Evolutionary conservation across 2,329 filamentous ascomycete species (phyloP), one percentile per base, ranked within the genome.

Genomic region (Verticillium tricorpus): DNA sequence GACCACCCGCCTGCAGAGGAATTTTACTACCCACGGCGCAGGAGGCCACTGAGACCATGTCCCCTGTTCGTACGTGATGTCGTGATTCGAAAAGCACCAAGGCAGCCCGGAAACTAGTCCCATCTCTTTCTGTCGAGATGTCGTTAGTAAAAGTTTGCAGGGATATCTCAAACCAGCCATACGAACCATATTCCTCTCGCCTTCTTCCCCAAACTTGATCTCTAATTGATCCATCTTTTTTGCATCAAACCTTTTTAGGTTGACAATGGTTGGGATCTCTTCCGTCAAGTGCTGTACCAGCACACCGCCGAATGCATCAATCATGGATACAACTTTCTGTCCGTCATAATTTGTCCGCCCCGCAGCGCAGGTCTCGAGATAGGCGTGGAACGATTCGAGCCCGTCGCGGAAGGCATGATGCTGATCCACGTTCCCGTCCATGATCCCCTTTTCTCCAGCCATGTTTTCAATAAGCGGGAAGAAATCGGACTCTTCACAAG

Each of bases 391-490:
- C 0, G 54, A 40, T 1, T 69, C 68, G 8, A 78, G 32, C 0
- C 72, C 71, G 4, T 65, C 66, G 17, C 74, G 69, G 61, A 81
- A 80, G 1, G 68, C 67, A 9, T 71, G 68, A 63, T 80, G 78
- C 59, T 81, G 77, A 19, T 73, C 72, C 3, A 80, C 68, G 63
- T 77, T 80, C 55, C 62, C 66, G 15, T 76, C 74, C 77, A 80
- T 79, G 28, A 78, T 63, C 1, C 74, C 74, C 45, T 68, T 65
- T 12, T 73, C 70, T 0, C 72, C 76, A 3, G 71, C 63, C 25
- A 75, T 60, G 39, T 67, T 62, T 62, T 79, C 74, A 12, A 80
- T 69, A 2, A 68, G 67, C 0, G 77, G 75, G 63, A 81, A 80
- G 50, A 78, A 69, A 28, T 64, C 40, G 2, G 62, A 65, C 59